Evolutionary conservation across 1,139 yeast species (phyloP), one percentile per base, ranked within the genome.

Genomic region (Protomyces pachydermus): DNA sequence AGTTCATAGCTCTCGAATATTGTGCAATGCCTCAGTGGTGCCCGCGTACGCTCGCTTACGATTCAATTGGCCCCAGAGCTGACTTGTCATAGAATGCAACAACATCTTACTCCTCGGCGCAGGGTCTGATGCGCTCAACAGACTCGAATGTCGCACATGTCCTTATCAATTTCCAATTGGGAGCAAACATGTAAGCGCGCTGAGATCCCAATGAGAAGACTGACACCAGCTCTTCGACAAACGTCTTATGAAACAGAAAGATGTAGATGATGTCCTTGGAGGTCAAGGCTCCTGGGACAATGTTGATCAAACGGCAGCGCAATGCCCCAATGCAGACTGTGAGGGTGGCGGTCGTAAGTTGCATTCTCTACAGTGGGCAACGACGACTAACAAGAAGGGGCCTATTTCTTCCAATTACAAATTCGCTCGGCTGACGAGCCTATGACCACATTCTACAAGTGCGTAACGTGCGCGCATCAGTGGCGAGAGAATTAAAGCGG

Each of bases 221-320:
- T 18, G 35, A 42, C 23, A 14, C 32, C 61, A 68, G 65, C 84
- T 93, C 77, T 93, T 80, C 75, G 97, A 91, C 74, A 81, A 97
- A 66, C 90, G 88, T 73, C 82, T 82, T 67, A 81, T 93, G 72
- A 87, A 88, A 46, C 81, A 96, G 73, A 93, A 93, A 73, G 88
- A 90, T 70, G 95, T 93, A 2, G 99, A 93, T 75, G 98, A 93
- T 77, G 97, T 93, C 10, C 81, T 93, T 34, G 98, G 99, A 66
- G 97, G 97, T 51, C 95, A 86, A 69, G 98, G 97, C 34, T 95
- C 98, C 2, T 93, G 98, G 98, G 98, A 93, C 74, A 91, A 93
- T 73, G 98, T 95, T 37, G 98, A 95, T 73, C 80, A 79, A 67
- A 79, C 81, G 0, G 54, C 53, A 64, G 71, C 93, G 0, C 96